Evolutionary conservation across 2,329 filamentous ascomycete species (phyloP).

Genomic region (Penicillium sp.): DNA sequence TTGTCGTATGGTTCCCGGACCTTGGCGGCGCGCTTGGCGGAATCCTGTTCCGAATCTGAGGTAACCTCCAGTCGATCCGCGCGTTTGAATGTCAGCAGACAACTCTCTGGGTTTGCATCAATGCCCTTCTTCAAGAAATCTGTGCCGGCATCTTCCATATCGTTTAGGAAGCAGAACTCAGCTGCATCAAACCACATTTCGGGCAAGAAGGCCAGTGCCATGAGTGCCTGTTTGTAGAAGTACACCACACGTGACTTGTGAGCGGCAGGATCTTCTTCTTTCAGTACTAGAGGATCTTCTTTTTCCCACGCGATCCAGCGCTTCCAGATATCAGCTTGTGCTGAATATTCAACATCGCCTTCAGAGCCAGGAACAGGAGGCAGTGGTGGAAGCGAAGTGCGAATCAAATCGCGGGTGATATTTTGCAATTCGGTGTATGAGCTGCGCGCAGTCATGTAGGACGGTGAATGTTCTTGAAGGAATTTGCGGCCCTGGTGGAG

Average conservation of each 20-base stretch:
- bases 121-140: constrained; percentile 80
- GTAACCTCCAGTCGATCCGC: constrained; percentile 83
- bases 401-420: constrained; percentile 71
- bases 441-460: constrained; percentile 94
- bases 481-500: constrained; percentile 76
- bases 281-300: constrained; percentile 82
- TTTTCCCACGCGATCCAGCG: constrained; percentile 96
- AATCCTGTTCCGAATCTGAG: constrained; percentile 71
- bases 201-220: constrained; percentile 91
- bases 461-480: constrained; percentile 84
- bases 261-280: constrained; percentile 71
- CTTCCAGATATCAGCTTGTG: constrained; percentile 87
- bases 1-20: constrained; percentile 81
- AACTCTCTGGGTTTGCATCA: constrained; percentile 88
- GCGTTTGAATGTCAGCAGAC: constrained; percentile 82
- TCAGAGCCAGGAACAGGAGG: constrained; percentile 83
- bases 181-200: constrained; percentile 95
- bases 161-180: constrained; percentile 84
- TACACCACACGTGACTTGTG: constrained; percentile 81
- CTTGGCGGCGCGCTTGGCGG: constrained; percentile 62
- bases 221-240: constrained; percentile 88
- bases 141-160: constrained; percentile 67
- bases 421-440: constrained; percentile 90
- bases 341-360: constrained; percentile 76
- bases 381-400: constrained; percentile 74